Evolutionary conservation across 192 early-diverging fungal genomes (phyloP).

Genomic region (Phlyctochytrium arcticum): DNA sequence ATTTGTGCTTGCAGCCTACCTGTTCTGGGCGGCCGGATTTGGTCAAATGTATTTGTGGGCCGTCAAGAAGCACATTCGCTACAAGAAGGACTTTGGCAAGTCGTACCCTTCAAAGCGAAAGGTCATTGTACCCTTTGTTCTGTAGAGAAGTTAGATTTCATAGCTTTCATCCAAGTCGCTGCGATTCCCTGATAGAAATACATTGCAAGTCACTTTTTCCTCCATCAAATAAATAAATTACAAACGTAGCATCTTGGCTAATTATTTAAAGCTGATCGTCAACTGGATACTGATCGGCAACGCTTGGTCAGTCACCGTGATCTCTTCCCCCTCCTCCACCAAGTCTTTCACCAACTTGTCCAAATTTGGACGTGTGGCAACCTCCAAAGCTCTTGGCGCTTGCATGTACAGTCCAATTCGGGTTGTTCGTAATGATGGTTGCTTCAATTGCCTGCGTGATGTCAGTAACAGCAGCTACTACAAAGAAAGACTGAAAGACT

Average conservation of each 20-base stretch:
- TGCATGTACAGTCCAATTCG: conserved; percentile 80
- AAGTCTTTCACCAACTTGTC: conserved; percentile 61
- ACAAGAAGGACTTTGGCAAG: conserved; percentile 84
- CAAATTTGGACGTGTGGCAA: conserved; percentile 83
- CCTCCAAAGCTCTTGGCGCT: conserved; percentile 73
- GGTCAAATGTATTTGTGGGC: conserved; percentile 74
- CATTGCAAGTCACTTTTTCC: too few species aligned
- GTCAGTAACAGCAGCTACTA: neutral
- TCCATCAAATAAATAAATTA: too few species aligned
- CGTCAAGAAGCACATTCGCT: conserved; percentile 90
- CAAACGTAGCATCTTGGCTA: neutral
- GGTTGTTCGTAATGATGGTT: conserved; percentile 65
- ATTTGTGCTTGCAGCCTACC: neutral
- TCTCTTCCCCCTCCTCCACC: conserved; percentile 60
- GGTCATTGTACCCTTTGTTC: conserved; percentile 40
- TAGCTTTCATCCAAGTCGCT: too few species aligned
- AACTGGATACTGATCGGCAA: conserved; percentile 53
- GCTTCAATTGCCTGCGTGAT: conserved; percentile 70
- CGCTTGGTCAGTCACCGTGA: conserved; percentile 78
- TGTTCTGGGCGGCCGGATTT: conserved; percentile 29
- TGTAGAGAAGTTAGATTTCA: too few species aligned
- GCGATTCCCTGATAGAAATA: too few species aligned
- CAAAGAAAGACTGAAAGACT: conserved; percentile 4
- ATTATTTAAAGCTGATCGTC: neutral
- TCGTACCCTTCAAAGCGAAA: conserved; percentile 81